Evolutionary conservation across 768 basidiomycete genomes (phyloP), one percentile per base, ranked within the genome.

Genomic region (Coprinopsis sp.): DNA sequence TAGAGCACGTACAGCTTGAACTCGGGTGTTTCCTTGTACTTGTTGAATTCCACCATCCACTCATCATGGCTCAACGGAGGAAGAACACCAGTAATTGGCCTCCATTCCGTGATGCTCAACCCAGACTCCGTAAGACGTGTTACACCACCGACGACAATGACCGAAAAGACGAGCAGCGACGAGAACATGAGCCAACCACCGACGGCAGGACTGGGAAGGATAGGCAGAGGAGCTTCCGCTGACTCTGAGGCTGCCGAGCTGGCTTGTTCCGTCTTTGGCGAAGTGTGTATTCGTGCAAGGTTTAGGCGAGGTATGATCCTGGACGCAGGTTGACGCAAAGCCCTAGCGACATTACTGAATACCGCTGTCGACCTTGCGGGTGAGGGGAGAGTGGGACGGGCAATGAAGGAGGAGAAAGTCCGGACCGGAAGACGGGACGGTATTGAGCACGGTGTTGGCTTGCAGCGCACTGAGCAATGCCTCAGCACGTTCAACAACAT

Each of bases 41-140:
- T 98, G 28, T 84, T 79, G 62, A 97, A 98, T 60, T 98, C 95
- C 21, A 66, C 71, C 51, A 79, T 71, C 96, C 96, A 99, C 39
- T 89, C 81, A 6, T 70, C 78, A 19, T 73, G 64, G 1, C 79
- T 78, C 29, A 92, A 65, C 1, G 96, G 96, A 14, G 94, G 94
- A 14, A 93, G 60, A 40, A 91, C 71, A 13, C 96, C 96, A 21
- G 90, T 85, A 44, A 98, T 81, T 11, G 95, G 93, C 42, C 79
- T 77, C 96, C 96, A 99, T 74, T 99, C 96, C 19, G 93, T 96
- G 63, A 99, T 99, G 62, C 91, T 94, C 50, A 99, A 71, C 12
- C 96, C 96, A 13, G 92, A 95, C 66, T 99, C 96, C 1, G 96
- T 99, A 49, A 99, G 78, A 33, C 96, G 86, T 2, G 96, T 99